These are phyloP conservation scores for Gryganskiella cystojenkinii DNA, from an alignment of 192 early-diverging fungal species.

Conservation along the genomic window DNA sequence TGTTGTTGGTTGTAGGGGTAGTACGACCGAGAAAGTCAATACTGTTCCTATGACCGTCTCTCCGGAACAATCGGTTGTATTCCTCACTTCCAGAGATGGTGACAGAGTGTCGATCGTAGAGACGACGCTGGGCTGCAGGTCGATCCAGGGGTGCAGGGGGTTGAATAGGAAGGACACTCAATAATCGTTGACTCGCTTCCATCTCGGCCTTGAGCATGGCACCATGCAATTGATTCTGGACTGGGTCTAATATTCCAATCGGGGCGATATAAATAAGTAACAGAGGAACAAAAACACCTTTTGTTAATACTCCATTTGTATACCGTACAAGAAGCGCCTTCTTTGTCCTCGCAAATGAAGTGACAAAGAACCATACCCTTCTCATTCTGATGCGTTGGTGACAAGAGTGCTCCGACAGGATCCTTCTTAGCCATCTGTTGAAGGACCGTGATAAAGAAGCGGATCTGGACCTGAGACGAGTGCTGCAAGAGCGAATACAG, in stretches of 20 bases:
- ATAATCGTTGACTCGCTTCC: constrained; percentile 54
- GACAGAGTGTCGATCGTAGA: constrained; percentile 70
- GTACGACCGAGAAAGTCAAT: constrained; percentile 44
- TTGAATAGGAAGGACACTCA: constrained; percentile 47
- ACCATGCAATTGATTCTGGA: constrained; percentile 61
- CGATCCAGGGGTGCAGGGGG: constrained; percentile 43
- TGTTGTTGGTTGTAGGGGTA: constrained; percentile 20
- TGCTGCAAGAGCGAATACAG: constrained; percentile 93
- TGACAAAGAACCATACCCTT: constrained; percentile 52
- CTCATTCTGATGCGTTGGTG: constrained; percentile 60
- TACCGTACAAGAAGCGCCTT: too few species aligned
- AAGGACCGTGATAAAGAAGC: constrained; percentile 94
- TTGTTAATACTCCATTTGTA: neutral
- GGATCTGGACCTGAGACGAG: constrained; percentile 90
- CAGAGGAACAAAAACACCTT: too few species aligned
- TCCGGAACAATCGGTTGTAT: constrained; percentile 50
- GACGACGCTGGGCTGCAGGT: constrained; percentile 52
- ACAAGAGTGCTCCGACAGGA: constrained; percentile 67
- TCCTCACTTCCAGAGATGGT: constrained; percentile 60
- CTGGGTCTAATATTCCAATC: constrained; percentile 57
- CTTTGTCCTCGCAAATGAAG: too few species aligned
- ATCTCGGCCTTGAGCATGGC: constrained; percentile 68
- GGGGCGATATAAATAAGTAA: too few species aligned
- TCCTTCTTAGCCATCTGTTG: constrained; percentile 94
- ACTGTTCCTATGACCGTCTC: constrained; percentile 43